A percentile compares a stretch with the other conserved stretches of the same genome.
These are phyloP conservation scores for Agrocybe chaxingu DNA, from an alignment of 768 basidiomycete genomes.

Conservation along the genomic window DNA sequence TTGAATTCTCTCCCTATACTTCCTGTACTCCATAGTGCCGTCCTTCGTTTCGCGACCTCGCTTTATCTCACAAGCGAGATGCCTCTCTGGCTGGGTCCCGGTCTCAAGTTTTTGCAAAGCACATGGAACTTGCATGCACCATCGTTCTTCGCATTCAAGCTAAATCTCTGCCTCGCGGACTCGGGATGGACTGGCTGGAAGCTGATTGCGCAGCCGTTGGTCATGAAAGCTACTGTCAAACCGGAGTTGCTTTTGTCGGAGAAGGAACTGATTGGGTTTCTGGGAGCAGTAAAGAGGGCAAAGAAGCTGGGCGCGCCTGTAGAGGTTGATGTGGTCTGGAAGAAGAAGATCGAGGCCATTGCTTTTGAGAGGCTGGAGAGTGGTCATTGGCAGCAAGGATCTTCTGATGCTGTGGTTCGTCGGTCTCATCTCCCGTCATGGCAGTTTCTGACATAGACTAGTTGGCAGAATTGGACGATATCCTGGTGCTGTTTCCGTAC, in stretches of 20 bases:
- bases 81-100: constrained; percentile 47
- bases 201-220: constrained; percentile 54
- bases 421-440: not conserved
- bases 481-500: constrained; percentile 51
- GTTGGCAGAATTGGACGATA: constrained; percentile 50
- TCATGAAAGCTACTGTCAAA: constrained; percentile 45
- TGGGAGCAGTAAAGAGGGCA: constrained; percentile 44
- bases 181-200: constrained; percentile 79
- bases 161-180: constrained; percentile 62
- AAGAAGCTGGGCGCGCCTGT: constrained; percentile 39
- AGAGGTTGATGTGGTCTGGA: constrained; percentile 61
- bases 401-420: constrained; percentile 35
- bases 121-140: constrained; percentile 34
- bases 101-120: constrained; percentile 55
- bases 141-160: constrained; percentile 42
- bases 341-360: constrained; percentile 49
- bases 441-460: constrained; percentile 18
- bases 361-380: constrained; percentile 35
- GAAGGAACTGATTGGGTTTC: constrained; percentile 43
- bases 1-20: constrained; percentile 27
- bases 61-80: constrained; percentile 42
- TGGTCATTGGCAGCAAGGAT: constrained; percentile 37
- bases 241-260: constrained; percentile 38
- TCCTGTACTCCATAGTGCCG: constrained; percentile 22
- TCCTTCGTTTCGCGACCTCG: constrained; percentile 38